Conservation (phyloP, 495 filamentous ascomycete genomes). For the Thermochaetoides thermophila region DNA sequence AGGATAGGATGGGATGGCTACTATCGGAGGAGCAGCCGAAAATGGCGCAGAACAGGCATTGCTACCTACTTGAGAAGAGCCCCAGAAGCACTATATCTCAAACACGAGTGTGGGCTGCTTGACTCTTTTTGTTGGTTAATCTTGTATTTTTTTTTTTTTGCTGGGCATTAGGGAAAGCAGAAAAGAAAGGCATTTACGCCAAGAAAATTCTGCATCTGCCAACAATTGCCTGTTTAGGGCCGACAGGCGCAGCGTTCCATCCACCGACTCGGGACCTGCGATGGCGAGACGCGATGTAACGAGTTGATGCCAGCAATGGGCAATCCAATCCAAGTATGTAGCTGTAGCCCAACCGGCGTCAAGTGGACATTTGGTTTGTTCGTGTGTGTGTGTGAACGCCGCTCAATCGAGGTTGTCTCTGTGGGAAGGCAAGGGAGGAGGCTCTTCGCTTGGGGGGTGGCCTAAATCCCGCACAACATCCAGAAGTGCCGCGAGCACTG, state of each 20-base stretch:
- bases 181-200: neutral
- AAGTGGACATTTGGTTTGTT: neutral
- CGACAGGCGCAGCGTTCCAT: constrained; percentile 17
- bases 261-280: constrained; percentile 14
- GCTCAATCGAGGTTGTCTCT: too few species aligned
- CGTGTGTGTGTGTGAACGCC: neutral
- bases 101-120: too few species aligned
- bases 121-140: too few species aligned
- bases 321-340: constrained; percentile 10
- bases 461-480: constrained; percentile 10
- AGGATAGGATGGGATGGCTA: too few species aligned
- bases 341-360: too few species aligned
- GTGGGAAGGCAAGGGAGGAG: too few species aligned
- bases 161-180: too few species aligned
- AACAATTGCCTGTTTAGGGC: neutral
- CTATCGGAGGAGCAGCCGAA: too few species aligned
- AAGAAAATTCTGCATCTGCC: neutral
- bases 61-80: too few species aligned
- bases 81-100: too few species aligned
- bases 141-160: too few species aligned
- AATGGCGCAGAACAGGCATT: too few species aligned
- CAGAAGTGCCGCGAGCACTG: neutral
- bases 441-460: constrained; percentile 3
- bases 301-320: constrained; percentile 6
- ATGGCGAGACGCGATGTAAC: constrained; percentile 22